Percentiles rank a stretch among this genome's conserved stretches.
Evolutionary conservation across 2,329 filamentous ascomycete genomes (phyloP).

Genomic region (Alternaria triticina): DNA sequence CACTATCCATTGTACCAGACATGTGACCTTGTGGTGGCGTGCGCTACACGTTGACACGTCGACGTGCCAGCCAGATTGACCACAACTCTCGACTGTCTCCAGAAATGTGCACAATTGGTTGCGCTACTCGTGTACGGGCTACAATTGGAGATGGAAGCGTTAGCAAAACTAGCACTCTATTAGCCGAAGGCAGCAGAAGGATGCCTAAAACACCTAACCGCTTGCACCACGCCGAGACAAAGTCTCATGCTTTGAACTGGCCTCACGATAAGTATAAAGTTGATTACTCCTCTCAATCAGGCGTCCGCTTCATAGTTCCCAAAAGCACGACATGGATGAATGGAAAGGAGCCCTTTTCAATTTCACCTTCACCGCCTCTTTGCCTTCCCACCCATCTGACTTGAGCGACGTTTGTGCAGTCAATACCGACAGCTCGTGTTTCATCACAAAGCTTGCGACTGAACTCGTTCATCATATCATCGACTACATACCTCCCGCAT

Average conservation of each 20-base stretch:
- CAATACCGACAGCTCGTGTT: not conserved
- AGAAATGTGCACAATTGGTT: not conserved
- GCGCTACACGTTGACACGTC: not conserved
- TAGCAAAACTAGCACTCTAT: not conserved
- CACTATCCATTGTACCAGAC: not conserved
- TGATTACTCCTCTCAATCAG: not conserved
- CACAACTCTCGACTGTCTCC: not conserved
- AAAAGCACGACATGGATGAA: not conserved
- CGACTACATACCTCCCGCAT: constrained; percentile 9
- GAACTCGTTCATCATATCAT: constrained; percentile 14
- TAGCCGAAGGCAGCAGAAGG: constrained; percentile 1
- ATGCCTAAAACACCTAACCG: not conserved
- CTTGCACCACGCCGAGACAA: not conserved
- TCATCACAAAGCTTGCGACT: not conserved
- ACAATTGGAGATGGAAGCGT: not conserved
- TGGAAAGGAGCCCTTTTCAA: not conserved
- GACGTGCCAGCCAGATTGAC: not conserved
- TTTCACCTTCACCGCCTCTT: not conserved
- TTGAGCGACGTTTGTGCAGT: not conserved
- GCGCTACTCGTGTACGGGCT: not conserved
- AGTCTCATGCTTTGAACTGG: constrained; percentile 1
- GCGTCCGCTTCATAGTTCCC: not conserved
- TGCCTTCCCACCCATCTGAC: not conserved
- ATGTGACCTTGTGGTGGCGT: not conserved
- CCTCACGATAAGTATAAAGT: not conserved